Evolutionary conservation across 345 rosid genomes (phyloP), one percentile per base, ranked within the genome.

Genomic region (Citrus mangshanensis): DNA sequence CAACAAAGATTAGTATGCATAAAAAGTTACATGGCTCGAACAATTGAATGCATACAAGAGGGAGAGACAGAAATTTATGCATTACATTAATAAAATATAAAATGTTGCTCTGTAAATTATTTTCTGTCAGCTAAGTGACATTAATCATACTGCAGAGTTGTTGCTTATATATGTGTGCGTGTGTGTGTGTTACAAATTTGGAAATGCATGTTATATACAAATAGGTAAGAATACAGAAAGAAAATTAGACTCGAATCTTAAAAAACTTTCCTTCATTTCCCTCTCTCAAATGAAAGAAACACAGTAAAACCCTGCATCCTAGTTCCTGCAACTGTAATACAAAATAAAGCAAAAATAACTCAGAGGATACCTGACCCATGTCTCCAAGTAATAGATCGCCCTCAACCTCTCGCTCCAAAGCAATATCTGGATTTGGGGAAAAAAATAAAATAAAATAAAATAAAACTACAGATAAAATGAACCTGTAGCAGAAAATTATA

Each of bases 321-420:
- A 30, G n/a, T 65, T 37, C 42, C 19, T 21, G 51, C 51, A 46
- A 13, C 51, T 46, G 51, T 13, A 69, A 1, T 68, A 56, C 28
- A 37, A 51, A 46, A 27, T 7, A n/a, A 69, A 78, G 61, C 14
- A 46, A 55, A 34, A 70, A 27, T 5, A 7, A 28, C 61, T 25
- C 25, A 21, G 77, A 38, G 38, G 2, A 78, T 75, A 96, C 98
- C 98, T 96, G 98, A 30, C 99, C 99, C 99, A 94, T 94, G 85
- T 96, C 99, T 37, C 89, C 90, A 75, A 94, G 98, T 80, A 96
- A 77, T 51, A 96, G 91, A 91, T 96, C 99, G 25, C 99, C 97
- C 63, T 93, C 94, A 62, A 89, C 95, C 84, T 93, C 97, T 19
- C 97, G 86, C 82, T 95, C 97, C 87, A 90, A 77, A 28, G 97